These are phyloP conservation scores for Hibiscus trionum DNA, from an alignment of 345 rosid genomes.

Conservation along the genomic window DNA sequence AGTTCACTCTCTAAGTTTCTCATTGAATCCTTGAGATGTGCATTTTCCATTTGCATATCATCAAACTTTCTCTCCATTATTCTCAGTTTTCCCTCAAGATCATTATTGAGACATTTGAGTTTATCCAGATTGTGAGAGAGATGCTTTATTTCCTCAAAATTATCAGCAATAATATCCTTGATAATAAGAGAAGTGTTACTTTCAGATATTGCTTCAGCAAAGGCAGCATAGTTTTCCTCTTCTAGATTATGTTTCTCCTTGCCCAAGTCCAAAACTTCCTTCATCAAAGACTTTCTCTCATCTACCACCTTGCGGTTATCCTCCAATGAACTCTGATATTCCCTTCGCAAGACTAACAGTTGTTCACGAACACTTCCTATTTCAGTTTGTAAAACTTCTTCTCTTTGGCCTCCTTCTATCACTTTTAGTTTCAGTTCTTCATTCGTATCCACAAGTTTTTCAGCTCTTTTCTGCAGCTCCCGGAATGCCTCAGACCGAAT, in stretches of 20 bases:
- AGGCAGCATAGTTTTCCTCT: constrained; percentile 43
- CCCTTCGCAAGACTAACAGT: constrained; percentile 36
- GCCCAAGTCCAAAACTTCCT: constrained; percentile 31
- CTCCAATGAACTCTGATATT: constrained; percentile 33
- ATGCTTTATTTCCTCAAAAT: constrained; percentile 35
- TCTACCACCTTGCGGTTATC: constrained; percentile 40
- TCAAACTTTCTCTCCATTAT: constrained; percentile 34
- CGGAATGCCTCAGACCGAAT: constrained; percentile 35
- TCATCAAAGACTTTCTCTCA: constrained; percentile 40
- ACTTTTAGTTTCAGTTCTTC: constrained; percentile 47
- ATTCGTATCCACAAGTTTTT: constrained; percentile 29
- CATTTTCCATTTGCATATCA: constrained; percentile 28
- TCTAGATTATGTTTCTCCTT: constrained; percentile 45
- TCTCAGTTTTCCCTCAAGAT: constrained; percentile 45
- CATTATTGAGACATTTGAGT: constrained; percentile 38
- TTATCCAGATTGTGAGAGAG: constrained; percentile 31
- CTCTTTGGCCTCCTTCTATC: constrained; percentile 44
- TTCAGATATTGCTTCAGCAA: constrained; percentile 46
- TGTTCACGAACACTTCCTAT: constrained; percentile 37
- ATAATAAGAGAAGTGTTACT: constrained; percentile 44
- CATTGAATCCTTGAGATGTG: constrained; percentile 30
- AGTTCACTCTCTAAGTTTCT: constrained; percentile 34
- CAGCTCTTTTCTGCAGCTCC: constrained; percentile 34
- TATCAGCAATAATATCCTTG: constrained; percentile 39
- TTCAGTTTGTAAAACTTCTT: constrained; percentile 48